These are phyloP conservation scores for Chloranthus sessilifolius DNA, from an alignment of 164 flowering plant genomes.

Conservation along the genomic window DNA sequence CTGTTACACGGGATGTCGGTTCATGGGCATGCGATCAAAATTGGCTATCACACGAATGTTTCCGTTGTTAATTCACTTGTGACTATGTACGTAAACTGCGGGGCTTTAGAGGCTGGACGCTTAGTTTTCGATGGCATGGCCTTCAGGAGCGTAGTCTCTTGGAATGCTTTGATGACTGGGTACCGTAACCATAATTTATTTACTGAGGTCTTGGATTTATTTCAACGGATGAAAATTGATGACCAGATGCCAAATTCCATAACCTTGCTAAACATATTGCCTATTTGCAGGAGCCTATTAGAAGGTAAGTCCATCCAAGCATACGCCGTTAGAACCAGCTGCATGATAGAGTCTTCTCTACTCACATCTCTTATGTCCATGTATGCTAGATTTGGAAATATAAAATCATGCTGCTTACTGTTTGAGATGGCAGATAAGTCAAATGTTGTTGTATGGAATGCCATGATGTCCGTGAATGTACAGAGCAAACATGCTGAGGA, in stretches of 20 bases:
- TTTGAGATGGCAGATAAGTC: conserved; percentile 35
- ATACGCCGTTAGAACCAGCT: conserved; percentile 32
- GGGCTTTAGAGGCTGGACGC: conserved; percentile 31
- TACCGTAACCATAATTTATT: conserved; percentile 26
- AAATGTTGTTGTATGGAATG: conserved; percentile 53
- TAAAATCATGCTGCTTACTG: conserved; percentile 21
- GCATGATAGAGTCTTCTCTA: conserved; percentile 28
- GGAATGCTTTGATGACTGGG: conserved; percentile 62
- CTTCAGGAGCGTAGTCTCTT: conserved; percentile 38
- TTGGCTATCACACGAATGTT: conserved; percentile 26
- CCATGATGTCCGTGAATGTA: conserved; percentile 36
- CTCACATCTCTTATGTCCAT: conserved; percentile 48
- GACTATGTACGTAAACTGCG: conserved; percentile 51
- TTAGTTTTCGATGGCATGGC: conserved; percentile 40
- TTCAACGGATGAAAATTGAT: conserved; percentile 33
- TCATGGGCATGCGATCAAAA: conserved; percentile 43
- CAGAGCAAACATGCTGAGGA: conserved; percentile 18
- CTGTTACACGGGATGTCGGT: conserved; percentile 33
- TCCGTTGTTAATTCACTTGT: conserved; percentile 49
- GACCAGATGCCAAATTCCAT: conserved; percentile 43
- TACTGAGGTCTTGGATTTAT: conserved; percentile 26
- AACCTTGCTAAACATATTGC: conserved; percentile 44
- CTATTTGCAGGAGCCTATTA: conserved; percentile 27
- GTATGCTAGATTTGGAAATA: conserved; percentile 42
- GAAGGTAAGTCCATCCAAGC: conserved; percentile 51